Conservation (phyloP, 495 filamentous ascomycete species). For the Terfezia claveryi region DNA sequence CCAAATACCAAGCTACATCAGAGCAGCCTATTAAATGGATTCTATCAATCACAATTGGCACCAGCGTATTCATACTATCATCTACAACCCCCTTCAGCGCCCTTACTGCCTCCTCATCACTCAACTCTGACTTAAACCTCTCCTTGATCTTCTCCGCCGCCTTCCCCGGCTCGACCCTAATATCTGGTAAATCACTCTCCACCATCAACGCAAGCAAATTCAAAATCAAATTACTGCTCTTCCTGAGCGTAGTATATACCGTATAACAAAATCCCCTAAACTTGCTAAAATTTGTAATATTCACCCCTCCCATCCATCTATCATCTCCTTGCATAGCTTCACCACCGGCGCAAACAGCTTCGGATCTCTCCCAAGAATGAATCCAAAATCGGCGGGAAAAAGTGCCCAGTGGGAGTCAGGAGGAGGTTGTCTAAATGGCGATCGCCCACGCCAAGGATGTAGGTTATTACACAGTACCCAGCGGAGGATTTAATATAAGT, state of each 20-base stretch:
- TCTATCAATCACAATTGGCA: slow-evolving; percentile 83
- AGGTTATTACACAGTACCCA: slow-evolving; percentile 97
- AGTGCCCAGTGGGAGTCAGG: slow-evolving; percentile 55
- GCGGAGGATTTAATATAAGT: slow-evolving; percentile 85
- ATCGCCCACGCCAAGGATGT: slow-evolving; percentile 93
- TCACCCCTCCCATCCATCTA: slow-evolving; percentile 84
- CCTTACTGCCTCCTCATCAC: slow-evolving; percentile 78
- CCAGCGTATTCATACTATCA: slow-evolving; percentile 66
- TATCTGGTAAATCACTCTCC: slow-evolving; percentile 89
- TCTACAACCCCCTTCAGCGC: slow-evolving; percentile 73
- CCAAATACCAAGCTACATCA: no score
- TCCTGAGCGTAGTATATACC: slow-evolving; percentile 75
- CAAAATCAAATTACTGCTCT: slow-evolving; percentile 73
- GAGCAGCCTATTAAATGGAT: slow-evolving; percentile 37
- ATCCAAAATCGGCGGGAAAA: slow-evolving; percentile 96
- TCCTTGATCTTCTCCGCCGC: slow-evolving; percentile 88
- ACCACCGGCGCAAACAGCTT: slow-evolving; percentile 93
- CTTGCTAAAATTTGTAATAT: slow-evolving; percentile 52
- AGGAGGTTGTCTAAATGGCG: slow-evolving; percentile 92
- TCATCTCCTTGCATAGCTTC: slow-evolving; percentile 96
- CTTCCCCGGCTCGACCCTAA: slow-evolving; percentile 76
- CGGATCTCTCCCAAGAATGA: slow-evolving; percentile 89
- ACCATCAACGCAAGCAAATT: slow-evolving; percentile 95
- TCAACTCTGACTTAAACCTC: slow-evolving; percentile 75
- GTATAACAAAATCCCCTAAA: slow-evolving; percentile 95